Conservation (phyloP, 768 basidiomycete genomes). For the Pulveroboletus sp. region DNA sequence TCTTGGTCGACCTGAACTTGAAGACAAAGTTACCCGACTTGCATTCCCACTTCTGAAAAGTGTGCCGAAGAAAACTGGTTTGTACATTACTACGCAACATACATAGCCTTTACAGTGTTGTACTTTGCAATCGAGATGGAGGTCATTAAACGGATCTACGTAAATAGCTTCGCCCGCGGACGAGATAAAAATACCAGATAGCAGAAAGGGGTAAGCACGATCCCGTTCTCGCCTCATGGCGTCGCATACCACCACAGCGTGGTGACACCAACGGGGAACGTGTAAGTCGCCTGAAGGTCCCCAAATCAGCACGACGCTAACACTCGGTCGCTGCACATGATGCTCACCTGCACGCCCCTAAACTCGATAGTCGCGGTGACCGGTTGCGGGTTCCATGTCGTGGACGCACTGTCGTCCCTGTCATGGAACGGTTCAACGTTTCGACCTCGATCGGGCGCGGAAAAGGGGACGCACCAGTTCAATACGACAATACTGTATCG, state of each 20-base stretch:
- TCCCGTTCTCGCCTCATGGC: slow-evolving; percentile 4
- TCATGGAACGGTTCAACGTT: not conserved
- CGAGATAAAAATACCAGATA: not conserved
- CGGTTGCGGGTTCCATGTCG: slow-evolving; percentile 50
- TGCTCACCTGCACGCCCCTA: slow-evolving; percentile 52
- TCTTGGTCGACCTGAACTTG: no score
- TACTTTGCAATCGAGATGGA: no score
- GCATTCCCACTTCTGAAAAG: no score
- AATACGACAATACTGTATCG: slow-evolving; percentile 71
- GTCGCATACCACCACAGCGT: slow-evolving; percentile 49
- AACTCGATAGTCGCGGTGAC: slow-evolving; percentile 61
- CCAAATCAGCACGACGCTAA: not conserved
- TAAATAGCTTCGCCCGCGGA: not conserved
- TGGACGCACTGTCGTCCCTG: slow-evolving; percentile 48
- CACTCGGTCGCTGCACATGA: not conserved
- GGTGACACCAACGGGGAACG: slow-evolving; percentile 73
- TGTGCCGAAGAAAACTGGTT: no score
- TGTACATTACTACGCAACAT: no score
- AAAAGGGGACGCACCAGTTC: slow-evolving; percentile 46
- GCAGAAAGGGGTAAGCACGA: not conserved
- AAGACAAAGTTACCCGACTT: no score
- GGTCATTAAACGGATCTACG: no score
- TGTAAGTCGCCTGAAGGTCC: slow-evolving; percentile 52
- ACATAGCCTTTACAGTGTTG: no score
- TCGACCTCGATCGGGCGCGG: not conserved